Evolutionary conservation across 2,329 filamentous ascomycete genomes (phyloP), one percentile per base, ranked within the genome.

Genomic region (Paecilomyces fulvus): DNA sequence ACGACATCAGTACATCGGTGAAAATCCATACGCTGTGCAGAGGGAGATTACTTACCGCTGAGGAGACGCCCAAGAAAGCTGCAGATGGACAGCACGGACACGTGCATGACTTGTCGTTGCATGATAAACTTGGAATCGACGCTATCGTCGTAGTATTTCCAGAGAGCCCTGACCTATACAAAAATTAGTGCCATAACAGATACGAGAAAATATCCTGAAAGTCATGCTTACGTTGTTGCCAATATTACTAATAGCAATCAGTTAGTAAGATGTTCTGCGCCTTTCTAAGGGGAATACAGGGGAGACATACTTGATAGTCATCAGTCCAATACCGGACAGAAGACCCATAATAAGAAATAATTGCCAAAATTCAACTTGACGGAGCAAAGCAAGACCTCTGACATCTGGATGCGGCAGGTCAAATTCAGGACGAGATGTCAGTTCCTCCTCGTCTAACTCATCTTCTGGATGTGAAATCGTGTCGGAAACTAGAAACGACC

Each of bases 251-350:
- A 63, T 21, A 48, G 10, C 52, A 21, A 12, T 17, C n/a, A 10
- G 59, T 76, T 66, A 77, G 75, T 59, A 48, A 43, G 25, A 28
- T 5, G 4, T 28, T 28, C 25, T 28, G 4, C 25, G 25, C 25
- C 25, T 28, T 28, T 7, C 25, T 28, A n/a, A 17, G 14, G 54
- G 4, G n/a, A 43, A 8, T n/a, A 25, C 25, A 55, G 28, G 17
- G 20, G 20, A 23, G 43, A 63, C 88, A 73, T 80, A 95, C 91
- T 99, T 99, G 75, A 99, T 99, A 0, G 92, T 97, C 94, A 99
- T 99, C 62, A 99, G 77, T 10, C 94, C 94, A 64, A 96, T 88
- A 54, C 94, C 94, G 4, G 91, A 90, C 60, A 97, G 78, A n/a
- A 96, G 82, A 43, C 87, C 91, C 82, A 99, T 89, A 63, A 96